A percentile compares a stretch with the other conserved stretches of the same genome.
Conservation (phyloP, 78 protist species). For the Mastigamoeba balamuthi region DNA sequence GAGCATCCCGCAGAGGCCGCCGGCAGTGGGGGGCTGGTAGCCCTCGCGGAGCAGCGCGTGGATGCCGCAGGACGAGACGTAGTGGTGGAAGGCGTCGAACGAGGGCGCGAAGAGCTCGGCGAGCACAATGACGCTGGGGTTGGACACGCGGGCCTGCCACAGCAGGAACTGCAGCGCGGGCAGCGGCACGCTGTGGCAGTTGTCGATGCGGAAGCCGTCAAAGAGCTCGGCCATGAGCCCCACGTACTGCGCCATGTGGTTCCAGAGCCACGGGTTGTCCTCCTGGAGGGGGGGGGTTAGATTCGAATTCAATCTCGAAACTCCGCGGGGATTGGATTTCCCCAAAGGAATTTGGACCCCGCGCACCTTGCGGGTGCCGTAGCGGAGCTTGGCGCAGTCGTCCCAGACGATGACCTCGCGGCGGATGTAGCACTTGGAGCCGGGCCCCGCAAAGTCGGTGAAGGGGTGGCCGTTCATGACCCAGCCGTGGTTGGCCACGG, state of each 20-base stretch:
- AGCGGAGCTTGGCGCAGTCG: slow-evolving; percentile 83
- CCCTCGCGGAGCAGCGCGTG: slow-evolving; percentile 61
- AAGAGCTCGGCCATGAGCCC: slow-evolving; percentile 36
- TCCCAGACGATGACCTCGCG: slow-evolving; percentile 89
- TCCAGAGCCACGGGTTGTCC: slow-evolving; percentile 72
- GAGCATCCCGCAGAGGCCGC: too few relatives aligned
- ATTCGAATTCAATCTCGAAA: too few relatives aligned
- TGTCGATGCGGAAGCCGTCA: slow-evolving; percentile 82
- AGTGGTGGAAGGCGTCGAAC: slow-evolving; percentile 12
- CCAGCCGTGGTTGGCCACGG: slow-evolving; percentile 75
- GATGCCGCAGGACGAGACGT: slow-evolving; percentile 33
- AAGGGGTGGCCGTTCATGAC: slow-evolving; percentile 44
- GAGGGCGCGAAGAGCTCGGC: slow-evolving; percentile 71
- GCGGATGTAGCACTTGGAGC: slow-evolving; percentile 51
- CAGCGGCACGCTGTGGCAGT: slow-evolving; percentile 80
- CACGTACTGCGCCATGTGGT: slow-evolving; percentile 66
- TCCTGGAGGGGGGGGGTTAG: too few relatives aligned
- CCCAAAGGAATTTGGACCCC: background rate
- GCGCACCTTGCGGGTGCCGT: slow-evolving; percentile 36
- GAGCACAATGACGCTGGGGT: slow-evolving; percentile 45
- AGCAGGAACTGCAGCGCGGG: slow-evolving; percentile 70
- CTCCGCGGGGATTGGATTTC: background rate
- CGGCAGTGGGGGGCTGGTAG: background rate
- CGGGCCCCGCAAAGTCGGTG: slow-evolving; percentile 48
- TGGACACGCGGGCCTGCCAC: slow-evolving; percentile 53